A percentile compares a stretch with the other conserved stretches of the same genome.
Evolutionary conservation across 495 filamentous ascomycete species (phyloP).

Genomic region (Clohesyomyces aquaticus): DNA sequence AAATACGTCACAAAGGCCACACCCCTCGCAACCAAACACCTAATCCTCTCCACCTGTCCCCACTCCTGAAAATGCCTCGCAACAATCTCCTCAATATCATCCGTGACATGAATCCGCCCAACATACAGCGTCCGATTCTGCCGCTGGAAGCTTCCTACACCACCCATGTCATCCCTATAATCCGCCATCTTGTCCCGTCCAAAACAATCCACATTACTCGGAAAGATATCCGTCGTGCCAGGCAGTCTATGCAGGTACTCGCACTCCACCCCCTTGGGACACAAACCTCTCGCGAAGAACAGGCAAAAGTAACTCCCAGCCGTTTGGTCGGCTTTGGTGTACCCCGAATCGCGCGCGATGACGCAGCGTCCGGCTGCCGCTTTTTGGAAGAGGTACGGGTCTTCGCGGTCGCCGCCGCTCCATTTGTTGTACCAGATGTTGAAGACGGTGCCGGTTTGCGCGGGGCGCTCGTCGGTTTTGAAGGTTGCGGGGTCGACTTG

Average conservation of each 20-base stretch:
- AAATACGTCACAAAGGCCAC: conserved; percentile 91
- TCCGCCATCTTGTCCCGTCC: conserved; percentile 84
- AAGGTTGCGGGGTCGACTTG: conserved; percentile 85
- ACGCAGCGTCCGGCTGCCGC: conserved; percentile 80
- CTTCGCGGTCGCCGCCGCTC: conserved; percentile 91
- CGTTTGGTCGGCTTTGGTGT: conserved; percentile 83
- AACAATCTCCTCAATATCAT: conserved; percentile 97
- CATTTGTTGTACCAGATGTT: conserved; percentile 91
- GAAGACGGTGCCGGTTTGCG: conserved; percentile 90
- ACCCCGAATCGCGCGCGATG: conserved; percentile 78
- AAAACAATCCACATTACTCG: conserved; percentile 91
- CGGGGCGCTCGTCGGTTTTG: conserved; percentile 71
- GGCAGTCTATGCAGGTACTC: conserved; percentile 92
- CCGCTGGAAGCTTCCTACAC: conserved; percentile 85
- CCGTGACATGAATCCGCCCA: conserved; percentile 91
- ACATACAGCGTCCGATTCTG: conserved; percentile 93
- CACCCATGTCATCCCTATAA: conserved; percentile 96
- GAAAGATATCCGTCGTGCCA: conserved; percentile 78
- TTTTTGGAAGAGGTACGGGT: conserved; percentile 78
- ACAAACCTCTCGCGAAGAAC: conserved; percentile 83
- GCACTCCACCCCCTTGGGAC: conserved; percentile 86
- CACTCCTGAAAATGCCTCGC: conserved; percentile 92
- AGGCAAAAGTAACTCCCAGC: conserved; percentile 87
- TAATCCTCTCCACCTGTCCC: conserved; percentile 77
- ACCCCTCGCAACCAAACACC: conserved; percentile 61